Evolutionary conservation across 306 rosid species (phyloP).

Genomic region (Mimosa pudica): DNA sequence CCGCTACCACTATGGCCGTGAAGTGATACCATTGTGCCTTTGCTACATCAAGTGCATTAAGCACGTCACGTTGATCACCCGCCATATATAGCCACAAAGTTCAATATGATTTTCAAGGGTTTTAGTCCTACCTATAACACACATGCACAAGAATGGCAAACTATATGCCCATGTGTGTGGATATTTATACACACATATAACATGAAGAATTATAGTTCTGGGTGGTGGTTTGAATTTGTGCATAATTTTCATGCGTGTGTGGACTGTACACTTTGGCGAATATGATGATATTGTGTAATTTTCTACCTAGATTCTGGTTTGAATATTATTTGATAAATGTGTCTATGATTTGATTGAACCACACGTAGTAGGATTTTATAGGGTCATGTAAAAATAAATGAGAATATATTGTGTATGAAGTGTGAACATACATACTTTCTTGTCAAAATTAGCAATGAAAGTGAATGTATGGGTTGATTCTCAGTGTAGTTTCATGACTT

Average conservation of each 20-base stretch:
- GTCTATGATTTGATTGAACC: background rate
- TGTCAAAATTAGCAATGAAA: background rate
- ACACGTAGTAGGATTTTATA: background rate
- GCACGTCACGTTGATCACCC: constrained; percentile 17
- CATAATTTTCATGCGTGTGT: background rate
- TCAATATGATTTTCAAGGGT: background rate
- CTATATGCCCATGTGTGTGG: background rate
- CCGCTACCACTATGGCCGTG: constrained; percentile 44
- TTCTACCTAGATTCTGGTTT: background rate
- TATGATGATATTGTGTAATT: background rate
- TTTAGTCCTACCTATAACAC: too few species aligned
- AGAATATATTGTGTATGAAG: background rate
- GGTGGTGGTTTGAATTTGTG: background rate
- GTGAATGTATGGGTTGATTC: background rate
- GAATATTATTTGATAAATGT: background rate
- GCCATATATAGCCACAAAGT: background rate
- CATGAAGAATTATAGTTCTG: background rate
- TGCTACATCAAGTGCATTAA: constrained; percentile 36
- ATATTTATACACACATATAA: background rate
- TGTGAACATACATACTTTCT: background rate
- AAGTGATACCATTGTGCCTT: constrained; percentile 50
- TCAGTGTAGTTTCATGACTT: background rate
- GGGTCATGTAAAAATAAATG: background rate
- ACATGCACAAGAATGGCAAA: background rate
- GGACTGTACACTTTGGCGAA: background rate